These are phyloP conservation scores for Sphagnum magellanicum DNA, from an alignment of 228 moss, liverwort and hornwort genomes.

Conservation along the genomic window DNA sequence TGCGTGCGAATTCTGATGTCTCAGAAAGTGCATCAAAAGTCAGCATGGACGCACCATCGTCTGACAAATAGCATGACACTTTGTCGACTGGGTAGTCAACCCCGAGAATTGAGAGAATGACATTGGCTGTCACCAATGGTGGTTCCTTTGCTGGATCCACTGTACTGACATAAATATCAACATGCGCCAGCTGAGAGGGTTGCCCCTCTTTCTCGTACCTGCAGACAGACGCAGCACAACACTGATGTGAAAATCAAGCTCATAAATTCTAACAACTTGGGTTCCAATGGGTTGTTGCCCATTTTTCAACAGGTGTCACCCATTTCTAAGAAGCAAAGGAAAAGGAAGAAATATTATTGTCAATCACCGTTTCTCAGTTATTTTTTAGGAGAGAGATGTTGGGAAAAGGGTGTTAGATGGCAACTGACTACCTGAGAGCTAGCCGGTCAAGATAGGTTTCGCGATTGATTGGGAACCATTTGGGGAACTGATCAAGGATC, in stretches of 20 bases:
- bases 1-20: constrained; percentile 77
- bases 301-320: too few relatives aligned
- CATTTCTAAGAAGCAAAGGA: background rate
- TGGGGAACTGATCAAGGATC: constrained; percentile 93
- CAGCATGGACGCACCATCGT: constrained; percentile 81
- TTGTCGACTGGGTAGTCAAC: constrained; percentile 80
- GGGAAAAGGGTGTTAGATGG: background rate
- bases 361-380: too few relatives aligned
- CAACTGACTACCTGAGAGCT: constrained; percentile 41
- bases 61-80: constrained; percentile 77
- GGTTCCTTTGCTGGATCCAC: constrained; percentile 84
- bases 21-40: constrained; percentile 67
- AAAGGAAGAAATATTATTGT: too few relatives aligned
- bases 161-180: constrained; percentile 77
- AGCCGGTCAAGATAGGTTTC: constrained; percentile 78
- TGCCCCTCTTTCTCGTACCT: constrained; percentile 76
- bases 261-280: background rate
- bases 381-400: background rate
- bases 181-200: constrained; percentile 52
- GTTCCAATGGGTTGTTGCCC: too few relatives aligned
- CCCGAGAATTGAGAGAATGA: constrained; percentile 62
- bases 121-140: constrained; percentile 74
- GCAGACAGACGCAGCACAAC: background rate
- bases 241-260: background rate
- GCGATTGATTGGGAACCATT: constrained; percentile 82